Evolutionary conservation across 1,139 yeast genomes (phyloP).

Genomic region (Candida smagusa): DNA sequence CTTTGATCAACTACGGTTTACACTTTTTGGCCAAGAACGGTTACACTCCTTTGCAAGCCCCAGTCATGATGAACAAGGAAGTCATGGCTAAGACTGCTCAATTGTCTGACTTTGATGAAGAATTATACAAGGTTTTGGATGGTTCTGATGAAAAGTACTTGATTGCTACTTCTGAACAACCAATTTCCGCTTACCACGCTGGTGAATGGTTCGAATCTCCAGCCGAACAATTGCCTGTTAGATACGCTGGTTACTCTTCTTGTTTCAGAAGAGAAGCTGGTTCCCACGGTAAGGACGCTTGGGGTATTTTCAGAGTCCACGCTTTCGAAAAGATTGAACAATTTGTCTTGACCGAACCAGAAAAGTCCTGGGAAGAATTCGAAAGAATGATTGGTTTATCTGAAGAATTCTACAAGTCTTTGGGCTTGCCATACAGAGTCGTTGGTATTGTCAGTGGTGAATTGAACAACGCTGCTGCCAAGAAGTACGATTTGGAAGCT

Average conservation of each 20-base stretch:
- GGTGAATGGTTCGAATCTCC: conserved; percentile 99
- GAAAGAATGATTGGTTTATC: conserved; percentile 89
- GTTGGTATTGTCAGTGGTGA: conserved; percentile 99
- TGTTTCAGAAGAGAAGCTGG: conserved; percentile 99
- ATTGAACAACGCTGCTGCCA: conserved; percentile 98
- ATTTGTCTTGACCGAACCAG: conserved; percentile 94
- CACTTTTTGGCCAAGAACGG: conserved; percentile 76
- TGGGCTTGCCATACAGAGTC: conserved; percentile 92
- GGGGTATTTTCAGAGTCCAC: conserved; percentile 99
- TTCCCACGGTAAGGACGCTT: conserved; percentile 98
- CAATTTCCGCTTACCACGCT: conserved; percentile 96
- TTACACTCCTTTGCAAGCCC: conserved; percentile 93
- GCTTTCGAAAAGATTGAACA: conserved; percentile 98
- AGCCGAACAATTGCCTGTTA: conserved; percentile 90
- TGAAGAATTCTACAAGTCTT: conserved; percentile 90
- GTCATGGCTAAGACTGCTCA: conserved; percentile 99
- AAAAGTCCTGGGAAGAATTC: conserved; percentile 95
- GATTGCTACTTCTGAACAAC: conserved; percentile 99
- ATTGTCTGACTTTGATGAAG: conserved; percentile 96
- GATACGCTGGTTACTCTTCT: conserved; percentile 96
- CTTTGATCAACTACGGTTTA: conserved; percentile 93
- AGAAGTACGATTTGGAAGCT: conserved; percentile 97
- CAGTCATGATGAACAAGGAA: conserved; percentile 99
- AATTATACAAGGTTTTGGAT: conserved; percentile 91
- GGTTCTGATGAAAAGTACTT: conserved; percentile 97